Conservation (phyloP, 257 asterid species). For the Linaria vulgaris region DNA sequence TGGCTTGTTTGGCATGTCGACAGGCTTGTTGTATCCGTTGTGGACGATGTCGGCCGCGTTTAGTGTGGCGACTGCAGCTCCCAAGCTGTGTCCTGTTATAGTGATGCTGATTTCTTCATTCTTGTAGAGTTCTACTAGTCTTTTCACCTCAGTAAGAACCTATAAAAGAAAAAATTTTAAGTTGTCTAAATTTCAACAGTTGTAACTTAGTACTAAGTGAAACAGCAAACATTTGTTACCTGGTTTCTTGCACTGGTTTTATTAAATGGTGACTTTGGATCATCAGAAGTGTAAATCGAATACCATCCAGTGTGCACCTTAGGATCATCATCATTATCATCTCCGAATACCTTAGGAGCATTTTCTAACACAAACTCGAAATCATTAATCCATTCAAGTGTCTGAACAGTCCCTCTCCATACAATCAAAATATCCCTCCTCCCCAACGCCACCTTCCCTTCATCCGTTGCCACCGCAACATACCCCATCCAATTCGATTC, state of each 20-base stretch:
- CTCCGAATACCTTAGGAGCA: slow-evolving; percentile 59
- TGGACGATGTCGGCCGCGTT: slow-evolving; percentile 62
- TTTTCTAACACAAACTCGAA: slow-evolving; percentile 46
- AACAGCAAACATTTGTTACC: slow-evolving; percentile 33
- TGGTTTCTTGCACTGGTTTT: slow-evolving; percentile 64
- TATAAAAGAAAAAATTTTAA: slow-evolving; percentile 10
- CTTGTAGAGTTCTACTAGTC: slow-evolving; percentile 62
- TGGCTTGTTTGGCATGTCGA: slow-evolving; percentile 34
- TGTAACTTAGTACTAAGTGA: neutral
- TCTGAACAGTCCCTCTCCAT: slow-evolving; percentile 77
- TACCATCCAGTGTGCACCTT: slow-evolving; percentile 78
- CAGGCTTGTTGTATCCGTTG: slow-evolving; percentile 52
- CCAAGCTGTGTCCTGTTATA: slow-evolving; percentile 78
- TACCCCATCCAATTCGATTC: slow-evolving; percentile 92
- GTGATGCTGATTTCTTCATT: slow-evolving; percentile 71
- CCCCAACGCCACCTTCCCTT: slow-evolving; percentile 57
- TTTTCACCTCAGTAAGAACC: slow-evolving; percentile 62
- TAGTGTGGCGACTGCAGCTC: slow-evolving; percentile 68
- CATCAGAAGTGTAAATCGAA: slow-evolving; percentile 71
- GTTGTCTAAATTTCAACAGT: neutral
- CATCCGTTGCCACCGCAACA: slow-evolving; percentile 83
- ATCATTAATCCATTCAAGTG: slow-evolving; percentile 75
- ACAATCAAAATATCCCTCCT: slow-evolving; percentile 73
- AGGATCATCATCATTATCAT: slow-evolving; percentile 13
- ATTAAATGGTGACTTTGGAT: slow-evolving; percentile 58